A percentile compares a stretch with the other conserved stretches of the same genome.
Conservation (phyloP, 2,329 filamentous ascomycete species). For the Botryosphaeria agaves region DNA sequence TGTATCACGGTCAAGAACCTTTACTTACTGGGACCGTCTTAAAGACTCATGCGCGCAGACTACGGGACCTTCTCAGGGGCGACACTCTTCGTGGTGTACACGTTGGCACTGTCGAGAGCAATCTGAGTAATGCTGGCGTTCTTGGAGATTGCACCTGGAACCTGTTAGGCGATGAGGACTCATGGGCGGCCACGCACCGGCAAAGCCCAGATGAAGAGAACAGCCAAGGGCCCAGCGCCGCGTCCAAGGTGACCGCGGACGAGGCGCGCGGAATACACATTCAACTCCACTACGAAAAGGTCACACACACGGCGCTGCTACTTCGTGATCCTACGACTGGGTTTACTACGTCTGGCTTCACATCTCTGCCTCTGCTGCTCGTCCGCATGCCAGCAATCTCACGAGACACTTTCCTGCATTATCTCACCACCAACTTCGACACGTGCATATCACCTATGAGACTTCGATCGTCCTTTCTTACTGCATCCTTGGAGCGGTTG, state of each 20-base stretch:
- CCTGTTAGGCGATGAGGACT: conserved; percentile 21
- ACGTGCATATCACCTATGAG: conserved; percentile 26
- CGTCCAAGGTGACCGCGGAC: conserved; percentile 4
- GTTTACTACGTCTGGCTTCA: conserved; percentile 19
- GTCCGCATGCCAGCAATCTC: conserved; percentile 32
- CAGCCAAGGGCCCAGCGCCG: background rate
- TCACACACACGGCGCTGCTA: conserved; percentile 32
- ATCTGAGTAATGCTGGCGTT: conserved; percentile 26
- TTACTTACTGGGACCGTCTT: conserved; percentile 20
- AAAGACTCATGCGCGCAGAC: conserved; percentile 27
- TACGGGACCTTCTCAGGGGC: conserved; percentile 31
- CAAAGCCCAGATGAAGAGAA: conserved; percentile 4
- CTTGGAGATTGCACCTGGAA: conserved; percentile 30
- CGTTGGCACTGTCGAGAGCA: conserved; percentile 17
- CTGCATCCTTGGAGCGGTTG: conserved; percentile 19
- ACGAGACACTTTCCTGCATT: conserved; percentile 30
- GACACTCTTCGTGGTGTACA: conserved; percentile 29
- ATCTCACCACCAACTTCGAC: conserved; percentile 33
- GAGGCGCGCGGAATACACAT: conserved; percentile 27
- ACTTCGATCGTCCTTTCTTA: conserved; percentile 27
- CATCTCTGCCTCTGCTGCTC: conserved; percentile 31
- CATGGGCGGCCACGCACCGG: conserved; percentile 17
- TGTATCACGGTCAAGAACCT: conserved; percentile 26
- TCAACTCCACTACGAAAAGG: conserved; percentile 30
- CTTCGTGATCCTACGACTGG: conserved; percentile 18